A percentile compares a stretch with the other conserved stretches of the same genome.
Evolutionary conservation across 176 grass and related monocot genomes (phyloP).

Genomic region (Lolium multiflorum): DNA sequence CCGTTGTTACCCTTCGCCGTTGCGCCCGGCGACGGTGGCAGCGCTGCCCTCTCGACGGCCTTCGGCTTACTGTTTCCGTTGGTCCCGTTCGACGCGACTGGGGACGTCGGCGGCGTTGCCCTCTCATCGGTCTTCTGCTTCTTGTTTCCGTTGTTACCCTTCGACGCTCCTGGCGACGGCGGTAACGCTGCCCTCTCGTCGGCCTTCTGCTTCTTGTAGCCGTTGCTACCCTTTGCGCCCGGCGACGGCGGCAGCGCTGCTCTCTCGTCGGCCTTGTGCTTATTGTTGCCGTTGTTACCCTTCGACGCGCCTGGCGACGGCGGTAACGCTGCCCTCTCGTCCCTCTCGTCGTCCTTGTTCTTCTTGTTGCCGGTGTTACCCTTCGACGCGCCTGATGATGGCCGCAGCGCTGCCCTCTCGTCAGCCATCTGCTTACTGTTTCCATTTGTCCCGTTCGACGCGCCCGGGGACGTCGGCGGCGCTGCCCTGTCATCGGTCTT

Average conservation of each 20-base stretch:
- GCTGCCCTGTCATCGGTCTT: not conserved
- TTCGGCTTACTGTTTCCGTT: not conserved
- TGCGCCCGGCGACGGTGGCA: not conserved
- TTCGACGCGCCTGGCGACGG: not conserved
- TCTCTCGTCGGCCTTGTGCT: not conserved
- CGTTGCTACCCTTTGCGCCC: not conserved
- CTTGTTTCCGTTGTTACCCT: not conserved
- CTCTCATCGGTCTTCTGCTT: constrained; percentile 15
- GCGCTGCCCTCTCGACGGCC: constrained; percentile 3
- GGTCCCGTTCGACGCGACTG: not conserved
- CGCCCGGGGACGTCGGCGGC: not conserved
- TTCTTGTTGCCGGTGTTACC: not conserved
- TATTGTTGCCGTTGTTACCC: not conserved
- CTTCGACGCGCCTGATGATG: not conserved
- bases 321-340: not conserved
- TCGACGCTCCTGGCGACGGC: not conserved
- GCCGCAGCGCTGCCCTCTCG: not conserved
- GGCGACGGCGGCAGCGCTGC: constrained; percentile 5
- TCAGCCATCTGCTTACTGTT: constrained; percentile 7
- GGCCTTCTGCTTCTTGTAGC: constrained; percentile 27
- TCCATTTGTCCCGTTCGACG: not conserved
- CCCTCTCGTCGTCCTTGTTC: not conserved
- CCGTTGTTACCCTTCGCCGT: constrained; percentile 6
- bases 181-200: constrained; percentile 2
- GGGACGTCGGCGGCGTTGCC: constrained; percentile 2